Percentiles rank a stretch among this genome's conserved stretches.
Conservation (phyloP, 768 basidiomycete species). For the Suillus lakei region DNA sequence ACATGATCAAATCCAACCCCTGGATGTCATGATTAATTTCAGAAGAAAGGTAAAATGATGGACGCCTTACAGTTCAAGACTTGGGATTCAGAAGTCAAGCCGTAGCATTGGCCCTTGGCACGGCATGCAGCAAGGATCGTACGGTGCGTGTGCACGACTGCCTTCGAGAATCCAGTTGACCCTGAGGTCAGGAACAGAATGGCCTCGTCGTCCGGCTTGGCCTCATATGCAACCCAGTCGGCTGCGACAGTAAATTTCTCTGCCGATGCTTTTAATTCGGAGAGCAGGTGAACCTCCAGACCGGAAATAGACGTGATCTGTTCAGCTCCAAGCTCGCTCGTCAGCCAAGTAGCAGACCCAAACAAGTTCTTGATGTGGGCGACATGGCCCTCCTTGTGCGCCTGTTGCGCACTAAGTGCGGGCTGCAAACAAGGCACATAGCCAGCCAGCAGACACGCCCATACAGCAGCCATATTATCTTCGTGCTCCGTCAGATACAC, state of each 20-base stretch:
- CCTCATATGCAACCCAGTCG: constrained; percentile 23
- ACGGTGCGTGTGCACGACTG: constrained; percentile 43
- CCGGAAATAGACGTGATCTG: constrained; percentile 28
- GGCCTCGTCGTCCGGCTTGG: constrained; percentile 34
- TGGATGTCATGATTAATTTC: constrained; percentile 5
- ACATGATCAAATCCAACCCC: constrained; percentile 53
- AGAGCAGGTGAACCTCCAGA: constrained; percentile 30
- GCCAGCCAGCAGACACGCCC: constrained; percentile 37
- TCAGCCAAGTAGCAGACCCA: constrained; percentile 36
- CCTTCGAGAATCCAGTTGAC: constrained; percentile 51
- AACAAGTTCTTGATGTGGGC: constrained; percentile 35
- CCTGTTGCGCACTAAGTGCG: constrained; percentile 37
- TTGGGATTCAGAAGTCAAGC: constrained; percentile 36
- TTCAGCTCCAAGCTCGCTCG: constrained; percentile 31
- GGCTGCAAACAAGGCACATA: constrained; percentile 37
- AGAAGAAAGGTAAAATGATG: neutral
- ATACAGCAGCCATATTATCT: constrained; percentile 38
- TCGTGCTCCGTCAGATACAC: constrained; percentile 38
- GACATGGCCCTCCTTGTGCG: constrained; percentile 35
- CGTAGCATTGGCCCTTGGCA: constrained; percentile 41
- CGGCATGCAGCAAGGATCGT: constrained; percentile 39
- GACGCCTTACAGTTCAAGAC: constrained; percentile 44
- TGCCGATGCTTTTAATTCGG: constrained; percentile 24
- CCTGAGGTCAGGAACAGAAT: constrained; percentile 46
- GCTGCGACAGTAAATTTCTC: constrained; percentile 1